These are phyloP conservation scores for Lonicera japonica DNA, from an alignment of 129 eudicot species.

Conservation along the genomic window DNA sequence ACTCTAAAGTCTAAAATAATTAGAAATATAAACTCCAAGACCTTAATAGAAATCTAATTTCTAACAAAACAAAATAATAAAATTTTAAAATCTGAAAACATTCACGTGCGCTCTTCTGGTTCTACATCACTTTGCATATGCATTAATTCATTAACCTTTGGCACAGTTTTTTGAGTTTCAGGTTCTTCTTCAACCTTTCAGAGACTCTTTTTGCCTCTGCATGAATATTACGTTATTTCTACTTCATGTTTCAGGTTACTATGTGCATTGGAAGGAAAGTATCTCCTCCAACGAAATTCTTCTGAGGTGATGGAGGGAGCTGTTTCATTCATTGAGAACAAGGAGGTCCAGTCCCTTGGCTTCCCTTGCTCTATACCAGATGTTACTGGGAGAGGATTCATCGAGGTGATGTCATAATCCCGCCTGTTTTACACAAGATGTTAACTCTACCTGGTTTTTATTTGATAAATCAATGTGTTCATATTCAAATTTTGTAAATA, in stretches of 20 bases:
- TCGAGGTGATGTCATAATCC: constrained; percentile 64
- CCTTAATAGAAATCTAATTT: too few relatives aligned
- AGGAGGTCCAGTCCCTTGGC: constrained; percentile 49
- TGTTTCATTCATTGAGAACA: constrained; percentile 41
- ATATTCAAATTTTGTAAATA: background rate
- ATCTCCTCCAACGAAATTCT: constrained; percentile 54
- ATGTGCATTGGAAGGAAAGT: constrained; percentile 83
- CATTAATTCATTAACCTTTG: background rate
- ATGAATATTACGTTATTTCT: background rate
- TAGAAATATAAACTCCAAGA: too few relatives aligned
- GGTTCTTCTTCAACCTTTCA: background rate
- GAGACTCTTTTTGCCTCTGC: background rate
- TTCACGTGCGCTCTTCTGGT: too few relatives aligned
- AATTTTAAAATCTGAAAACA: too few relatives aligned
- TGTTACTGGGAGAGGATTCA: constrained; percentile 83
- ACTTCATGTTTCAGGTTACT: constrained; percentile 50
- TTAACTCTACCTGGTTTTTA: too few relatives aligned
- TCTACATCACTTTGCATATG: too few relatives aligned
- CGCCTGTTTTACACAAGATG: background rate
- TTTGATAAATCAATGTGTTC: background rate
- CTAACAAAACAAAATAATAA: too few relatives aligned
- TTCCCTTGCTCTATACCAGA: constrained; percentile 64
- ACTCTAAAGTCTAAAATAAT: too few relatives aligned
- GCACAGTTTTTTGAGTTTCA: background rate
- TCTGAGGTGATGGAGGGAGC: constrained; percentile 37